phyloP scores from a whole-genome alignment of 2,329 filamentous ascomycete species.

The Mycocentrospora acerina region DNA sequence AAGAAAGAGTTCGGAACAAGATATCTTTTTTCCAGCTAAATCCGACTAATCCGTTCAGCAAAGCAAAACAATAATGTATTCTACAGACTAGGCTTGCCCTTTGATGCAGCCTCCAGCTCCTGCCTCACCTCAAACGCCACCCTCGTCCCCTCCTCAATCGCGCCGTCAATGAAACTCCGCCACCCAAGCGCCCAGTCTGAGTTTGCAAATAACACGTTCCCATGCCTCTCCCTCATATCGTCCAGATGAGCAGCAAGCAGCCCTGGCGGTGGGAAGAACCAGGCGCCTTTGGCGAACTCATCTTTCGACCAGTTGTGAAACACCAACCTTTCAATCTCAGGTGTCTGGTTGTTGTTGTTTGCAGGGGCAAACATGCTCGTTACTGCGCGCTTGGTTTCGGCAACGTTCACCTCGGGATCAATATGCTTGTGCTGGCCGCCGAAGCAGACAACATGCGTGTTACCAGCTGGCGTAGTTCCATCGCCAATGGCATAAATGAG shows the following conservation, averaged over 20 bases:
- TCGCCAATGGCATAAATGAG: conserved; percentile 50
- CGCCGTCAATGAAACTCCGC: conserved; percentile 55
- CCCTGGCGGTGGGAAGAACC: conserved; percentile 35
- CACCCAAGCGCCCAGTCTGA: conserved; percentile 54
- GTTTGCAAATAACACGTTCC: conserved; percentile 50
- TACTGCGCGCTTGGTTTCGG: conserved; percentile 33
- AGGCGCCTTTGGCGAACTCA: conserved; percentile 49
- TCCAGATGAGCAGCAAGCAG: conserved; percentile 44
- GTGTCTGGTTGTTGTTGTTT: conserved; percentile 2
- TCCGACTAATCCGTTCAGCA: too few species aligned
- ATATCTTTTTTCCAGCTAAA: too few species aligned
- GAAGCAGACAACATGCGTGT: conserved; percentile 53
- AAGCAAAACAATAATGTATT: too few species aligned
- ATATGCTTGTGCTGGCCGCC: conserved; percentile 48
- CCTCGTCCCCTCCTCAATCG: conserved; percentile 50
- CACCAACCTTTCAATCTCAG: conserved; percentile 29
- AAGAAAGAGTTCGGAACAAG: too few species aligned
- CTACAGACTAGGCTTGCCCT: too few species aligned
- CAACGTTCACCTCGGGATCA: conserved; percentile 46
- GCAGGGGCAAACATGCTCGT: conserved; percentile 34
- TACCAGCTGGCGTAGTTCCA: conserved; percentile 43
- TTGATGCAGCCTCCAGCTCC: conserved; percentile 10
- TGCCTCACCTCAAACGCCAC: conserved; percentile 36
- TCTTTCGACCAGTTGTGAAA: conserved; percentile 55
- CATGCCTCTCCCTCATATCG: conserved; percentile 46